Percentiles rank a stretch among this genome's conserved stretches.
Conservation (phyloP, 202 grass and related monocot genomes). For the Carex sylvatica region DNA sequence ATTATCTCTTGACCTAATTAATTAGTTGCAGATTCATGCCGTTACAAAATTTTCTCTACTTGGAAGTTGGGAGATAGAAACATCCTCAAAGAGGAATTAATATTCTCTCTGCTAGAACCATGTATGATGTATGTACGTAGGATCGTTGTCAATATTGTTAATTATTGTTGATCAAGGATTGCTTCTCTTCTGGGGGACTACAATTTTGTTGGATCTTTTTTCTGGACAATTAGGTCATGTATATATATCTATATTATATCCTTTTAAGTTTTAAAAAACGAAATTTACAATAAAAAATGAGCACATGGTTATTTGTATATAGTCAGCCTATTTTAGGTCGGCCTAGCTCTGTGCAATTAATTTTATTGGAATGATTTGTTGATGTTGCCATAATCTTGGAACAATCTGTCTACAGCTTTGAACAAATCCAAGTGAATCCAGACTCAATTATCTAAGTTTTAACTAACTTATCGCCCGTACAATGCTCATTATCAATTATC, state of each 20-base stretch:
- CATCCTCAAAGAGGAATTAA: too few relatives aligned
- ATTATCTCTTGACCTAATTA: too few relatives aligned
- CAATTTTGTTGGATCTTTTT: neutral
- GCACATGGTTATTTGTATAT: neutral
- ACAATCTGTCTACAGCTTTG: constrained; percentile 18
- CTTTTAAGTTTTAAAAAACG: neutral
- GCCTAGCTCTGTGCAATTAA: neutral
- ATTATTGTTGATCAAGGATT: constrained; percentile 1
- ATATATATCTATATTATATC: neutral
- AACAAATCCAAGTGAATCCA: constrained; percentile 2
- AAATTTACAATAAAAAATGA: constrained; percentile 5
- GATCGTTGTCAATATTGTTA: neutral
- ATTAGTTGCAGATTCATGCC: too few relatives aligned
- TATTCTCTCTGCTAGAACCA: neutral
- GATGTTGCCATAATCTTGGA: constrained; percentile 3
- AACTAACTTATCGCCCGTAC: constrained; percentile 22
- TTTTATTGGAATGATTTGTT: constrained; percentile 2
- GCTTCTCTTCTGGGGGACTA: neutral
- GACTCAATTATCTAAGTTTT: neutral
- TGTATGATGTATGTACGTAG: too few relatives aligned
- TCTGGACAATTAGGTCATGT: neutral
- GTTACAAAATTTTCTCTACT: too few relatives aligned
- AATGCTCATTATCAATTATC: neutral
- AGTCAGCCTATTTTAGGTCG: neutral
- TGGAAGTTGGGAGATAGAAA: too few relatives aligned